Evolutionary conservation across 139 green algal species (phyloP).

Genomic region (Coelastrella sp.): DNA sequence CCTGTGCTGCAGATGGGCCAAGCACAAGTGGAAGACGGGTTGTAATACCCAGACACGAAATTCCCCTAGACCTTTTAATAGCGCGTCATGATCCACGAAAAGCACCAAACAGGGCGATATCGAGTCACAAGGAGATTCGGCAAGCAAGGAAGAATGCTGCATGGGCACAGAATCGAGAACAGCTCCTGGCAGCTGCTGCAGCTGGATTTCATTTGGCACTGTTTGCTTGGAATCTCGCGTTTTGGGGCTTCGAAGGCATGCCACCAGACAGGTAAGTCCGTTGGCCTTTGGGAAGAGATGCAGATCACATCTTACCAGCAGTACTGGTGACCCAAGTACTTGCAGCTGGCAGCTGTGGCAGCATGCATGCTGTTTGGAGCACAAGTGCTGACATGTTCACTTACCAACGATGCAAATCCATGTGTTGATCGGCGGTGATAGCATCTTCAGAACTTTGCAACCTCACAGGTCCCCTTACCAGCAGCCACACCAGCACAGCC

Average conservation of each 20-base stretch:
- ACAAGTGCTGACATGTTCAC: too few species aligned
- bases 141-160: constrained; percentile 38
- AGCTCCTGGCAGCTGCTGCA: constrained; percentile 58
- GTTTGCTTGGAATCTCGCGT: constrained; percentile 66
- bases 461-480: too few species aligned
- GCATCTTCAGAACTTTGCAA: too few species aligned
- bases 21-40: constrained; percentile 39
- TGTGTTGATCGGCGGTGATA: too few species aligned
- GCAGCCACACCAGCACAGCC: too few species aligned
- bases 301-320: too few species aligned
- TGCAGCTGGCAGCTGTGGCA: too few species aligned
- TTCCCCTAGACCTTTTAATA: constrained; percentile 59
- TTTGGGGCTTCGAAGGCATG: constrained; percentile 67
- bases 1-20: constrained; percentile 3
- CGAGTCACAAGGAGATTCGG: constrained; percentile 43
- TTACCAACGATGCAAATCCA: too few species aligned
- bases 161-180: constrained; percentile 56
- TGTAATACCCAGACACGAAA: constrained; percentile 32
- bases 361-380: too few species aligned
- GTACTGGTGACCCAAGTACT: too few species aligned
- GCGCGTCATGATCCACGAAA: constrained; percentile 46
- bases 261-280: constrained; percentile 54
- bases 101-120: constrained; percentile 39
- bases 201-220: constrained; percentile 60
- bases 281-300: too few species aligned